Base-by-base conservation (phyloP, 1,284 basidiomycete species). In the Hortiboletus rubellus region DNA sequence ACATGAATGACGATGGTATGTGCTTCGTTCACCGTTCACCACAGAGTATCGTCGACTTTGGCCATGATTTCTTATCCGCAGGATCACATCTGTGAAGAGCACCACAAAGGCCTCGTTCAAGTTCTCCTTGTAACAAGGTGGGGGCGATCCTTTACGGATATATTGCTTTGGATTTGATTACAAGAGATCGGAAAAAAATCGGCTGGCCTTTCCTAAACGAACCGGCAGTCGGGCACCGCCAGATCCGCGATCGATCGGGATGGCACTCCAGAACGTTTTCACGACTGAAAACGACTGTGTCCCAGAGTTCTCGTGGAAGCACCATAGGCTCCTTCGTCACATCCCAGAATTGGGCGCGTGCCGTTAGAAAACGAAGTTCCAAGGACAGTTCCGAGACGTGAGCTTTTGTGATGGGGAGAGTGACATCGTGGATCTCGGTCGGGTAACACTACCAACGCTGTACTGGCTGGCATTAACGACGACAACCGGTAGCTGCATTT, bases 191-290 rank as follows among this genome's bases (percentile, higher is more conserved):
- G 1, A 62, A 60, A 7, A 77, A 55, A 31, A 56, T 60, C 8
- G 14, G 14, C 8, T 51, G 43, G 7, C 44, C 38, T n/a, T 31
- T 38, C 34, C 37, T 18, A 33, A 54, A 60, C 1, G 59, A 45
- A 18, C 70, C 71, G 0, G 74, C 65, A 3, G 74, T 76, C 3
- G 72, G 73, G 52, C 74, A 77, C 76, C 75, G 77, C 72, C 74
- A 76, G 7, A 78, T 70, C 5, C 68, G 68, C 5, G 72, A 66
- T 38, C 60, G 31, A 22, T 37, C 37, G 5, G 46, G 44, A 38
- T 63, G 48, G 0, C 53, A 38, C 7, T 52, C 18, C 15, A 36
- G n/a, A 2, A 46, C 36, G 7, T n/a, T 17, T 8, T 24, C 9
- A 54, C 27, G 33, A 55, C 38, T 7, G 54, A n/a, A 40, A n/a